phyloP scores from a whole-genome alignment of 441 rosid species.

The Eruca vesicaria region DNA sequence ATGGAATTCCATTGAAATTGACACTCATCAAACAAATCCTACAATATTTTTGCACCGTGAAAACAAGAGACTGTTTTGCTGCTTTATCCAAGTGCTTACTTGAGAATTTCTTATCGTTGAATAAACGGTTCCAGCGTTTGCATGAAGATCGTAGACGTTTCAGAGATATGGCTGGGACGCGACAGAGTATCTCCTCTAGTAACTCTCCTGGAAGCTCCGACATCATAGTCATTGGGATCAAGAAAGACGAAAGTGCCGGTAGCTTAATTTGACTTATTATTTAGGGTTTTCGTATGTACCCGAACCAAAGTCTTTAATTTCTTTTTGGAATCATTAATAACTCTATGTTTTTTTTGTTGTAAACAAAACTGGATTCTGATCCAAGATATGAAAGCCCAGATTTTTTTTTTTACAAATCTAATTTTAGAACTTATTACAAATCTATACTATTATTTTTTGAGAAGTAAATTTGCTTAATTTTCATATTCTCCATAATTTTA shows the following conservation, averaged over 20 bases:
- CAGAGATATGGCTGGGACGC: not conserved
- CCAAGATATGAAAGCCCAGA: too few relatives aligned
- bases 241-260: not conserved
- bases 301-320: not conserved
- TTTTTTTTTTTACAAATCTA: too few relatives aligned
- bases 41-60: not conserved
- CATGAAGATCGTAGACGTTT: not conserved
- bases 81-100: not conserved
- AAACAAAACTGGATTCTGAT: too few relatives aligned
- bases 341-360: too few relatives aligned
- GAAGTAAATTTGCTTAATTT: too few relatives aligned
- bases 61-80: not conserved
- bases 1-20: not conserved
- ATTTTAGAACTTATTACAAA: too few relatives aligned
- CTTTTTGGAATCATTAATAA: too few relatives aligned
- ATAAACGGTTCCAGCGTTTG: conserved; percentile 7
- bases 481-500: too few relatives aligned
- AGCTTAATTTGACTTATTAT: not conserved
- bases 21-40: not conserved
- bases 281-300: not conserved
- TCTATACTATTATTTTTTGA: too few relatives aligned
- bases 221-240: not conserved
- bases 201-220: not conserved
- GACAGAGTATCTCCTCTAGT: conserved; percentile 1
- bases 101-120: not conserved